A percentile compares a stretch with the other conserved stretches of the same genome.
Conservation (phyloP, 257 asterid species). For the Penstemon newberryi region DNA sequence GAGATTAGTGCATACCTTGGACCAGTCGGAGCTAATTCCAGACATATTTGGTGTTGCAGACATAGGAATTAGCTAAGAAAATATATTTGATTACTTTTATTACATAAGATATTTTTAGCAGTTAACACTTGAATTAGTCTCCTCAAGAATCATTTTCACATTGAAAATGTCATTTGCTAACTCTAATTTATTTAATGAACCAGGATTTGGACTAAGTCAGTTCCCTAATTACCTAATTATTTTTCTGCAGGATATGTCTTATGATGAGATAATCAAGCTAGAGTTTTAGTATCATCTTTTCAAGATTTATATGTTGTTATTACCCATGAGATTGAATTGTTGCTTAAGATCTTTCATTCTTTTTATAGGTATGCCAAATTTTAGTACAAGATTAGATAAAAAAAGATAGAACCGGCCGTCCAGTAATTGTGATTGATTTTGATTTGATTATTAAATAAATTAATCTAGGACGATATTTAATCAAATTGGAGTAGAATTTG, state of each 20-base stretch:
- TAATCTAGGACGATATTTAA: slow-evolving; percentile 2
- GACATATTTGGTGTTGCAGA: slow-evolving; percentile 39
- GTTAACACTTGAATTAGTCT: slow-evolving; percentile 42
- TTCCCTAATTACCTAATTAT: background rate
- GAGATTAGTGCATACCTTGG: slow-evolving; percentile 36
- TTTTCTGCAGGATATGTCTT: background rate
- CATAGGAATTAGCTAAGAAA: slow-evolving; percentile 19
- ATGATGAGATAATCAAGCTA: too few species aligned
- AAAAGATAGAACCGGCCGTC: too few species aligned
- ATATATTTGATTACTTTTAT: slow-evolving; percentile 9
- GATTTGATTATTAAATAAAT: background rate
- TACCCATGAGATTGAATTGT: background rate
- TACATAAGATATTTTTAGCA: slow-evolving; percentile 10
- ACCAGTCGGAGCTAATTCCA: slow-evolving; percentile 48
- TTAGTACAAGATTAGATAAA: too few species aligned
- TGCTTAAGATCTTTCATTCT: background rate
- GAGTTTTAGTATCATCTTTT: background rate
- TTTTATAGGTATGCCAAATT: background rate
- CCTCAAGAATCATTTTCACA: background rate
- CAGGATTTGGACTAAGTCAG: slow-evolving; percentile 32
- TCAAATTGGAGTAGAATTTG: background rate
- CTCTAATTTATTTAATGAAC: slow-evolving; percentile 10
- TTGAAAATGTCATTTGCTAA: slow-evolving; percentile 13
- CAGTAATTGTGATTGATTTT: background rate
- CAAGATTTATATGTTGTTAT: background rate